Percentiles rank a stretch among this genome's conserved stretches.
These are phyloP conservation scores for Plantago major DNA, from an alignment of 257 asterid genomes.

Conservation along the genomic window DNA sequence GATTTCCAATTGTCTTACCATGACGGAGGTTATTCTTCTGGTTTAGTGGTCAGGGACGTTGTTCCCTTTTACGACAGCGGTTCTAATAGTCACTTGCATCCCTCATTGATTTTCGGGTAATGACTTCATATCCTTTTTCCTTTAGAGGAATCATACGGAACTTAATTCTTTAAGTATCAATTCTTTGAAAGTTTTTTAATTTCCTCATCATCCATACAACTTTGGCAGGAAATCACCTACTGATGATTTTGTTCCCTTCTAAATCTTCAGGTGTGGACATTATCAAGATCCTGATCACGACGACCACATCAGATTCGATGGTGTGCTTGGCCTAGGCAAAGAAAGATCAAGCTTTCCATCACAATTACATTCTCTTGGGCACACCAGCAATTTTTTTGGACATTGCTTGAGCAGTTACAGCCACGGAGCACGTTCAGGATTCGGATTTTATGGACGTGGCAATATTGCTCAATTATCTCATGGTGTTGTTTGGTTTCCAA, in stretches of 20 bases:
- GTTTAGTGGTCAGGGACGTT: slow-evolving; percentile 60
- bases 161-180: too few relatives aligned
- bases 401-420: slow-evolving; percentile 70
- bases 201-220: too few relatives aligned
- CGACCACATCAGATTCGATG: slow-evolving; percentile 27
- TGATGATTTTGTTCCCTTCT: not conserved
- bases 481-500: slow-evolving; percentile 37
- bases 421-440: slow-evolving; percentile 37
- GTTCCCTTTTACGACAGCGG: slow-evolving; percentile 58
- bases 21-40: slow-evolving; percentile 61
- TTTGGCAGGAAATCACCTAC: too few relatives aligned
- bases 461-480: slow-evolving; percentile 40
- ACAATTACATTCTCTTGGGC: slow-evolving; percentile 46
- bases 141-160: too few relatives aligned
- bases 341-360: slow-evolving; percentile 49
- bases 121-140: not conserved
- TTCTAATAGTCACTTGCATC: slow-evolving; percentile 24
- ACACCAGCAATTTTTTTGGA: slow-evolving; percentile 60
- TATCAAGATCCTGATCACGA: not conserved
- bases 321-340: slow-evolving; percentile 86
- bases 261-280: not conserved
- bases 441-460: slow-evolving; percentile 74
- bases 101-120: slow-evolving; percentile 69
- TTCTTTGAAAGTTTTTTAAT: too few relatives aligned
- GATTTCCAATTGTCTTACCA: slow-evolving; percentile 76